phyloP scores from a whole-genome alignment of 306 rosid species.

The Vachellia collinsii region DNA sequence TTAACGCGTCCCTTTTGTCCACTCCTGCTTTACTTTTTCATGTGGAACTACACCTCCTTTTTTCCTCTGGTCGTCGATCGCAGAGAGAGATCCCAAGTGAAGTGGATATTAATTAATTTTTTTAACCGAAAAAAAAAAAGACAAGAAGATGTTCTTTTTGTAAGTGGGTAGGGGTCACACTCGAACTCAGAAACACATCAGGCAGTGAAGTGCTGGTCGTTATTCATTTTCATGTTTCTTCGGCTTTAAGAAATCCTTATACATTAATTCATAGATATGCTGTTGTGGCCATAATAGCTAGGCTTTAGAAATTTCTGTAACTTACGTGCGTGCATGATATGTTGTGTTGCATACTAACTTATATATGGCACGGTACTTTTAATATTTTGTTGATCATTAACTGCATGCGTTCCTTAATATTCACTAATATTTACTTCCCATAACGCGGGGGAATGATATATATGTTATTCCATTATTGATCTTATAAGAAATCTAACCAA shows the following conservation, averaged over 20 bases:
- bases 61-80: constrained; percentile 2
- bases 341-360: not conserved
- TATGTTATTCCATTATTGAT: not conserved
- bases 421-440: not conserved
- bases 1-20: constrained; percentile 38
- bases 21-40: constrained; percentile 26
- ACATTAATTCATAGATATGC: not conserved
- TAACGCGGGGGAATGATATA: not conserved
- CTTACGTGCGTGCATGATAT: not conserved
- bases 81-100: constrained; percentile 29
- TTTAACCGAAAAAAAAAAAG: not conserved
- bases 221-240: constrained; percentile 26
- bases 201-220: not conserved
- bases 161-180: constrained; percentile 34
- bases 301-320: not conserved
- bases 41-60: constrained; percentile 30
- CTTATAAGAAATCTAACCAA: not conserved
- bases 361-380: no score
- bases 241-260: constrained; percentile 40
- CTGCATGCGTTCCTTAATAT: no score
- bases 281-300: not conserved
- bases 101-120: not conserved
- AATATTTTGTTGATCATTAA: no score
- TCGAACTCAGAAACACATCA: not conserved
- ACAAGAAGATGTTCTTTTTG: constrained; percentile 33